These are phyloP conservation scores for Galeopsis tetrahit DNA, from an alignment of 257 asterid species.

Conservation along the genomic window DNA sequence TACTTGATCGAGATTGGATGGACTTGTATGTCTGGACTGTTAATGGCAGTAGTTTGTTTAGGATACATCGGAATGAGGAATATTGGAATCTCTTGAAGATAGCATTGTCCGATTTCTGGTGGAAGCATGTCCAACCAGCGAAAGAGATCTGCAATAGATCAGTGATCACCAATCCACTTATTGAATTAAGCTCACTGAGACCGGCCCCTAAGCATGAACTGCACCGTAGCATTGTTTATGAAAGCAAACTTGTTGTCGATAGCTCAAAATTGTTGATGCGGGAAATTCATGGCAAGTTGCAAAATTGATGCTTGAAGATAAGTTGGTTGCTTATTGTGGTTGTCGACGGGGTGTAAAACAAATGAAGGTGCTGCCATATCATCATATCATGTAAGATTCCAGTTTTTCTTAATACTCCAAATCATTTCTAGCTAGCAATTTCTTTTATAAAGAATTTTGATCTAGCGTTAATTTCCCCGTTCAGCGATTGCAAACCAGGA, in stretches of 20 bases:
- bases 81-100: slow-evolving; percentile 66
- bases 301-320: slow-evolving; percentile 29
- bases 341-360: too few species aligned
- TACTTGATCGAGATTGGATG: slow-evolving; percentile 88
- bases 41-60: slow-evolving; percentile 81
- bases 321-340: too few species aligned
- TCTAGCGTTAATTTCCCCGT: neutral
- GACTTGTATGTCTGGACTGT: slow-evolving; percentile 78
- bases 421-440: neutral
- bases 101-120: slow-evolving; percentile 92
- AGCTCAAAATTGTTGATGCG: slow-evolving; percentile 57
- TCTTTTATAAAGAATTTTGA: slow-evolving; percentile 5
- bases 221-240: slow-evolving; percentile 43
- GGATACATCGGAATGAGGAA: slow-evolving; percentile 60
- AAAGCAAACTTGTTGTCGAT: slow-evolving; percentile 59
- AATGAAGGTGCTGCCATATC: neutral
- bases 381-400: slow-evolving; percentile 12
- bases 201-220: slow-evolving; percentile 73
- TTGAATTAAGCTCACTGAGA: slow-evolving; percentile 48
- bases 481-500: slow-evolving; percentile 19
- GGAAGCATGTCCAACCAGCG: slow-evolving; percentile 87
- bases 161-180: slow-evolving; percentile 56
- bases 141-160: slow-evolving; percentile 52
- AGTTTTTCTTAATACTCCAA: neutral
- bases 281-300: slow-evolving; percentile 60